phyloP scores from a whole-genome alignment of 2,329 filamentous ascomycete species.

The Bisporella sp. region DNA sequence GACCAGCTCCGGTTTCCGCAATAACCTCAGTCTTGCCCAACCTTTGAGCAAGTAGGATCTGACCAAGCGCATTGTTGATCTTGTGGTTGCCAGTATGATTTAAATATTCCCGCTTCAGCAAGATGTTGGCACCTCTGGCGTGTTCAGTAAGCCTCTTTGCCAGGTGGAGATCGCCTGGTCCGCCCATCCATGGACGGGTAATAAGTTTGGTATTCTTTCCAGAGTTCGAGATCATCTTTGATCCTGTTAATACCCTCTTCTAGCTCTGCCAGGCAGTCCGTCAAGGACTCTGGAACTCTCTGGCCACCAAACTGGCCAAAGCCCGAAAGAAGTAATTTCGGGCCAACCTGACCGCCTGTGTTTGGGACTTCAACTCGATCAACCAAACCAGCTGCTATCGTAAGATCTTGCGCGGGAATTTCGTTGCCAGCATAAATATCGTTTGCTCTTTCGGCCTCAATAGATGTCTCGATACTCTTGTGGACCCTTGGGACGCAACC shows the following conservation, averaged over 20 bases:
- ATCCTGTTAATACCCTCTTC: conserved; percentile 86
- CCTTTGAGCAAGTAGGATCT: conserved; percentile 77
- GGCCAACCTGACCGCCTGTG: conserved; percentile 32
- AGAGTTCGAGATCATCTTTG: conserved; percentile 82
- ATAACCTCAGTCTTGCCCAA: conserved; percentile 97
- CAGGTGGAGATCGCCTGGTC: conserved; percentile 84
- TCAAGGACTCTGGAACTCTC: conserved; percentile 94
- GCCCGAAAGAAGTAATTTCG: conserved; percentile 64
- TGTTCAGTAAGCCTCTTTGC: conserved; percentile 83
- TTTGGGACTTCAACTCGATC: conserved; percentile 67
- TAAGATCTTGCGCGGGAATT: conserved; percentile 47
- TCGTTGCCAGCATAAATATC: conserved; percentile 59
- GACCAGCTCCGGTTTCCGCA: conserved; percentile 92
- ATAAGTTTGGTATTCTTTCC: conserved; percentile 93
- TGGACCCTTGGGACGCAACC: conserved; percentile 52
- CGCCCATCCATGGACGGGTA: conserved; percentile 86
- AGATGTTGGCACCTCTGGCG: conserved; percentile 90
- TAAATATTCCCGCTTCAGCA: conserved; percentile 94
- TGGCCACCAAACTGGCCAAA: conserved; percentile 97
- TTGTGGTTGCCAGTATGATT: conserved; percentile 99
- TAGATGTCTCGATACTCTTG: conserved; percentile 61
- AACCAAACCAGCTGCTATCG: conserved; percentile 18
- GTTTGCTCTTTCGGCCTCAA: conserved; percentile 51
- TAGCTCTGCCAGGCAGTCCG: conserved; percentile 90
- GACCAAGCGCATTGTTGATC: conserved; percentile 97